A percentile compares a stretch with the other conserved stretches of the same genome.
Conservation (phyloP, 2,329 filamentous ascomycete species). For the Sporothrix euskadiensis region DNA sequence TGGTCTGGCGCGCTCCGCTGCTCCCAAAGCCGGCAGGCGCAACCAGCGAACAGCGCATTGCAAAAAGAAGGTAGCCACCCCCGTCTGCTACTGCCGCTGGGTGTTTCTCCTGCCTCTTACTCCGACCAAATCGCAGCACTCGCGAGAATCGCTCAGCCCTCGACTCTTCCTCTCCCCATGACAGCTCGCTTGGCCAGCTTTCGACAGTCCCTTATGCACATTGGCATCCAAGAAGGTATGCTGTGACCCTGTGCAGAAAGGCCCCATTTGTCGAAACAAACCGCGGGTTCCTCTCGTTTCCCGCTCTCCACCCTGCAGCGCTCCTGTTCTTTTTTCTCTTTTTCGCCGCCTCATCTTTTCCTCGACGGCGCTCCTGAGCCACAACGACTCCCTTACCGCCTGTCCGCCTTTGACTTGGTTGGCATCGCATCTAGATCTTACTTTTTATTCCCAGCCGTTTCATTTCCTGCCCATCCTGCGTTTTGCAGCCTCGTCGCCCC, state of each 20-base stretch:
- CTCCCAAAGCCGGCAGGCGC: constrained; percentile 21
- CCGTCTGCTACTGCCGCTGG: constrained; percentile 3
- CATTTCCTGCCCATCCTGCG: not conserved
- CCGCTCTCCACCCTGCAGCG: not conserved
- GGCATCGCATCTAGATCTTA: not conserved
- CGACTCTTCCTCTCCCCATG: constrained; percentile 14
- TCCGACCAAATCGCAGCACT: not conserved
- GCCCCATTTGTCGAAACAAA: constrained; percentile 2
- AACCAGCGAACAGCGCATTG: constrained; percentile 25
- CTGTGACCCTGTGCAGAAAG: constrained; percentile 18
- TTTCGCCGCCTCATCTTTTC: constrained; percentile 1
- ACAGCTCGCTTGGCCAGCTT: not conserved
- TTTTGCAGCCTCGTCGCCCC: not conserved
- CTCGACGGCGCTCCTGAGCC: not conserved
- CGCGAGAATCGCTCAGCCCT: not conserved
- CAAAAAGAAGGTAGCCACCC: constrained; percentile 13
- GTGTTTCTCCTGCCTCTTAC: constrained; percentile 19
- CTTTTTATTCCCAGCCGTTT: not conserved
- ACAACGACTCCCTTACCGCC: not conserved
- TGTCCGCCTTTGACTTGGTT: not conserved
- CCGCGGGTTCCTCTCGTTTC: not conserved
- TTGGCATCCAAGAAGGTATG: not conserved
- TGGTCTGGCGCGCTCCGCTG: constrained; percentile 19
- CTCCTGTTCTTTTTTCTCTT: not conserved
- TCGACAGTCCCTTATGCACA: not conserved